Evolutionary conservation across 208 protist genomes (phyloP).

Genomic region (Acanthamoeba castellanii): DNA sequence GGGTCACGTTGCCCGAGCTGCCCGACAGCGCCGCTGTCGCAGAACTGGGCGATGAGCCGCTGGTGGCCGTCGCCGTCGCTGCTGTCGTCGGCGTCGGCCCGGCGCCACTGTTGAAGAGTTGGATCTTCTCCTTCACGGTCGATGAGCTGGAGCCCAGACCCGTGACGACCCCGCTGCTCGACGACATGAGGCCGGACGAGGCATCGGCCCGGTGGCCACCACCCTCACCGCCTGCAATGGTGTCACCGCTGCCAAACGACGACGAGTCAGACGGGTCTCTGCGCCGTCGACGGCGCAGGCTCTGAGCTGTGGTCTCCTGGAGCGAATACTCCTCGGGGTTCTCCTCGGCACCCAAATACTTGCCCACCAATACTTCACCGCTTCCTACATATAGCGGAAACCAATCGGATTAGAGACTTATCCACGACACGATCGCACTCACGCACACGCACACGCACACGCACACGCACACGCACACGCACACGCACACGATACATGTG

Average conservation of each 20-base stretch:
- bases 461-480: neutral
- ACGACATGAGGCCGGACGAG: neutral
- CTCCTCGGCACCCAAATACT: slow-evolving; percentile 43
- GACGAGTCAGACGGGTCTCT: neutral
- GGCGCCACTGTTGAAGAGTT: neutral
- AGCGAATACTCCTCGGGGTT: slow-evolving; percentile 61
- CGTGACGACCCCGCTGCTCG: neutral
- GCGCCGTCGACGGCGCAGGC: neutral
- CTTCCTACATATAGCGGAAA: neutral
- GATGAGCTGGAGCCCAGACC: neutral
- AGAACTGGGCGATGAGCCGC: neutral
- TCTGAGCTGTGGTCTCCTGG: slow-evolving; percentile 23
- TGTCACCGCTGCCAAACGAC: neutral
- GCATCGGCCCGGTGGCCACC: neutral
- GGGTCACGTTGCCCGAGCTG: neutral
- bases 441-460: neutral
- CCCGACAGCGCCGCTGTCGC: neutral
- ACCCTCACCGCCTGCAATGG: neutral
- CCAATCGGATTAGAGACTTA: neutral
- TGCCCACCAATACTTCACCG: slow-evolving; percentile 50
- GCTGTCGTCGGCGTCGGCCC: neutral
- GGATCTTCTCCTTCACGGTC: slow-evolving; percentile 11
- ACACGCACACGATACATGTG: no score
- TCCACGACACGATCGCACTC: neutral
- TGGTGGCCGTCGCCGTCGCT: no score